Evolutionary conservation across 805 yeast species (phyloP), one percentile per base, ranked within the genome.

Genomic region (Grigorovia humatica): DNA sequence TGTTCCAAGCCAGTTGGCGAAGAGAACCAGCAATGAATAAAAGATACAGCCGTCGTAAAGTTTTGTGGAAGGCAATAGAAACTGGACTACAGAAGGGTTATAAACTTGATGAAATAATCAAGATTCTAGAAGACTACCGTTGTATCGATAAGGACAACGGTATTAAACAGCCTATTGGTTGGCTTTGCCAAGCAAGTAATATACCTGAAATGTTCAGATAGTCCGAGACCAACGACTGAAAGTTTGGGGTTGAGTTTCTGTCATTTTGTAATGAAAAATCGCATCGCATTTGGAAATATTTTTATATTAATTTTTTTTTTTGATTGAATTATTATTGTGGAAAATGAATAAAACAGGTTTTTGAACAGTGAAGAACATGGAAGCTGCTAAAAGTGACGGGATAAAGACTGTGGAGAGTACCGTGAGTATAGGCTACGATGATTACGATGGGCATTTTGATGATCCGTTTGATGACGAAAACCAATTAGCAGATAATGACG

Each of bases 1-100:
- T 74, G 54, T 79, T 72, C 55, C 75, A 74, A 49, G 73, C 81
- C 1, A 74, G 75, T 40, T 79, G 84, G 84, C 70, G 83, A 60
- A 68, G 77, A 48, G 81, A 71, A 48, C 71, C 76, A 9, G 80
- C 82, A 0, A 76, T 76, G 32, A 74, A 75, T 50, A 74, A 80
- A 54, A 74, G 80, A 46, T 79, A 75, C 58, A 70, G 76, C 47
- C 62, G 84, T 54, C 66, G 83, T 43, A 77, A 76, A 58, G 75
- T 75, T 38, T 70, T 79, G 23, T 79, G 78, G 63, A 74, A 72
- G 54, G 82, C 82, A 5, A 77, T 79, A 49, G 82, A 79, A 57
- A 66, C 57, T 9, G 83, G 82, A 1, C 57, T 72, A 48, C 56
- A 59, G 4, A 70, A 71, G 56, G 81, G 82, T 0, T 73, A 68